Evolutionary conservation across 2,329 filamentous ascomycete species (phyloP).

Genomic region (Bertia moriformis): DNA sequence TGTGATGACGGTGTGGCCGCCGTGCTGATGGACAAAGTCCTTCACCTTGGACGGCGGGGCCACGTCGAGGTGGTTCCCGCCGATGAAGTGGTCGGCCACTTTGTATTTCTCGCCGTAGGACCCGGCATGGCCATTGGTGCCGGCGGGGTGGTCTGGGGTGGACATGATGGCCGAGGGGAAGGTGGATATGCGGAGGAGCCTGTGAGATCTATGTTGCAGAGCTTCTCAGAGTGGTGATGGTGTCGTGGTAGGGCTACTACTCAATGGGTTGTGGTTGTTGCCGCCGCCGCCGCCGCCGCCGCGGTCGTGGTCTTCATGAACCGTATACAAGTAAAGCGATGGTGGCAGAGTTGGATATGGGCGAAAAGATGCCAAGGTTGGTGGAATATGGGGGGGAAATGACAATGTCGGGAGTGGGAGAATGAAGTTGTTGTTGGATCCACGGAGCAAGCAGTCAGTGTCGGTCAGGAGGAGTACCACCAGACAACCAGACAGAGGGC

Average conservation of each 20-base stretch:
- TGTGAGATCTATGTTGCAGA: background rate
- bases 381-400: too few species aligned
- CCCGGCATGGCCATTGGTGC: conserved; percentile 40
- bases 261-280: background rate
- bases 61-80: conserved; percentile 73
- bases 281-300: too few species aligned
- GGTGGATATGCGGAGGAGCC: background rate
- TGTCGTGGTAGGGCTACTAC: background rate
- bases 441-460: too few species aligned
- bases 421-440: too few species aligned
- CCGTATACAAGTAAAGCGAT: too few species aligned
- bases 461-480: too few species aligned
- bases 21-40: conserved; percentile 80
- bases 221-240: too few species aligned
- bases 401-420: too few species aligned
- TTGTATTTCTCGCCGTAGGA: conserved; percentile 68
- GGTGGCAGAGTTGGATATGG: background rate
- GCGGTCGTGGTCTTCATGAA: too few species aligned
- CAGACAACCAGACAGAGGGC: too few species aligned
- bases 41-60: conserved; percentile 78
- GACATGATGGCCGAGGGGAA: background rate
- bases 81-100: conserved; percentile 86
- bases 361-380: too few species aligned
- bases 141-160: conserved; percentile 27
- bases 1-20: conserved; percentile 95